Base-by-base conservation (phyloP, 805 yeast genomes). In the Starmerella floricola region DNA sequence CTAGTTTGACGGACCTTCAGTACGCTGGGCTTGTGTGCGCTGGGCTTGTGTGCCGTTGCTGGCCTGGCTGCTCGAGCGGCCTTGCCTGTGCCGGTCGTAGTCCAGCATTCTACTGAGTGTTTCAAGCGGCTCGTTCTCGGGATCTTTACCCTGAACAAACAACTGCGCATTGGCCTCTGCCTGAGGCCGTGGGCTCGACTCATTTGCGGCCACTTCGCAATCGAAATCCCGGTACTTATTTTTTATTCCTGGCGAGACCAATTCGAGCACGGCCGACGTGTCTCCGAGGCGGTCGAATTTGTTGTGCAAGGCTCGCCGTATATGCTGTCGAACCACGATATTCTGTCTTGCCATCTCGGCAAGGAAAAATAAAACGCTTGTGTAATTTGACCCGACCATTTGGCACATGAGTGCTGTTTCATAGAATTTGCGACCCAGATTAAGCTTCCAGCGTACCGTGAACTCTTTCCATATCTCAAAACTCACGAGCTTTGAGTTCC, bases 401-500 rank as follows among this genome's bases (percentile, higher is more conserved):
- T 57, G 58, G 38, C 49, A 46, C 34, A 45, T 34, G 2, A 60
- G 33, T 31, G 54, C 26, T 4, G 59, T 51, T 44, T 58, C 62
- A 23, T 44, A 45, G 8, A 52, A 43, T n/a, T 40, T 31, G 1
- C 60, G 50, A 3, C 44, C 33, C 5, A 56, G 54, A 8, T 4
- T 21, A 6, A 55, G 28, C 3, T 31, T 27, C 3, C 29, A n/a
- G 8, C 31, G 18, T 8, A 28, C 31, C 11, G 11, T 38, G 37
- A 34, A 35, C 29, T 58, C 61, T 6, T 38, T 18, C 47, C 54
- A 59, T 8, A 60, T 53, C 18, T 34, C 47, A 32, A 47, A 46
- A 19, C 50, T 33, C 13, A 56, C 47, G 16, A 52, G 49, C 38
- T 60, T 57, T 12, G 62, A 48, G 37, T 57, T 56, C 6, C 61